Percentiles rank a stretch among this genome's conserved stretches.
Conservation (phyloP, 176 grass and related monocot genomes). For the Themeda triandra region DNA sequence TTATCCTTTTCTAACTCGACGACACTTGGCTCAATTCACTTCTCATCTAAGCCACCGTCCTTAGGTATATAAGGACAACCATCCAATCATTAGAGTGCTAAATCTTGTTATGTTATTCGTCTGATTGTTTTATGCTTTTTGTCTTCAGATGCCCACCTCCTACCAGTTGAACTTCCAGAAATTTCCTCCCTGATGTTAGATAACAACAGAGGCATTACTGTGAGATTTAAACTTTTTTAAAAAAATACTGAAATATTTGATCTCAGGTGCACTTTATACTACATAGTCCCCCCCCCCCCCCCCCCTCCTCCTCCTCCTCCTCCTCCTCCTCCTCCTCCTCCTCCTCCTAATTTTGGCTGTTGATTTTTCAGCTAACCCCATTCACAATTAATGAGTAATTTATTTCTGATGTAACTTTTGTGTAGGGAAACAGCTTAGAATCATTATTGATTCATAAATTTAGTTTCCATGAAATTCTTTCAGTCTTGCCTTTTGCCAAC, state of each 20-base stretch:
- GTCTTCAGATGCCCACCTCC: conserved; percentile 72
- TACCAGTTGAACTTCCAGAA: conserved; percentile 93
- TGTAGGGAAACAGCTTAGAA: not conserved
- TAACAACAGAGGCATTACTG: conserved; percentile 26
- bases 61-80: conserved; percentile 52
- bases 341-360: no score
- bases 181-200: conserved; percentile 76
- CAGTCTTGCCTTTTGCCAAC: not conserved
- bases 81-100: conserved; percentile 1
- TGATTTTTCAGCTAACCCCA: not conserved
- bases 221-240: not conserved
- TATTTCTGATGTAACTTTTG: not conserved
- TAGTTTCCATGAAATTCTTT: not conserved
- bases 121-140: conserved; percentile 17
- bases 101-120: not conserved
- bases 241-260: not conserved
- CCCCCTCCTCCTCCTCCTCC: no score
- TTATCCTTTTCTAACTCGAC: conserved; percentile 85
- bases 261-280: not conserved
- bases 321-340: no score
- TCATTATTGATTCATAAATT: not conserved
- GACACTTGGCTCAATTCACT: conserved; percentile 84
- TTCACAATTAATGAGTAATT: not conserved
- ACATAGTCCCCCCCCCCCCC: not conserved
- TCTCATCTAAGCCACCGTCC: conserved; percentile 82